Percentiles rank a stretch among this genome's conserved stretches.
Conservation (phyloP, 2,329 filamentous ascomycete species). For the Colletotrichum lentis region DNA sequence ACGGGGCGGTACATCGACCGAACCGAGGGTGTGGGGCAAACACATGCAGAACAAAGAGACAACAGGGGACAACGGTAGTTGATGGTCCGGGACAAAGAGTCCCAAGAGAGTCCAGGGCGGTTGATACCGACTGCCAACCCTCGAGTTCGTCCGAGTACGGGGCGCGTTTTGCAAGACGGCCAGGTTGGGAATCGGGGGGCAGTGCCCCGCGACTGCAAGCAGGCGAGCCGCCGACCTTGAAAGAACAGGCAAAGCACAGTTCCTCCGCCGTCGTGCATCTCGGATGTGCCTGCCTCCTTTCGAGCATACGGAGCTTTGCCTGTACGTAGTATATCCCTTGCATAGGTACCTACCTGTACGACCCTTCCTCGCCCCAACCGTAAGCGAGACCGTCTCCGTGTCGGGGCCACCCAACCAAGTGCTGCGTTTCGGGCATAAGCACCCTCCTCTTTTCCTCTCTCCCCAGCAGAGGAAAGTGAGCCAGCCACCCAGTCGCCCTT, state of each 20-base stretch:
- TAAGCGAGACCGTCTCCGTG: slow-evolving; percentile 5
- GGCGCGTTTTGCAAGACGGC: too few relatives aligned
- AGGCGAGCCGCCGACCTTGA: too few relatives aligned
- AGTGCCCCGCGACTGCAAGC: too few relatives aligned
- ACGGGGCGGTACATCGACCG: neutral
- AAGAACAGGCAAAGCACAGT: too few relatives aligned
- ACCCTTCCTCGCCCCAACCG: neutral
- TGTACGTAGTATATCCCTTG: neutral
- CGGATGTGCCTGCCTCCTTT: neutral
- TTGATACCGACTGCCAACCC: neutral
- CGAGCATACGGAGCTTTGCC: too few relatives aligned
- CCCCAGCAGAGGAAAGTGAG: too few relatives aligned
- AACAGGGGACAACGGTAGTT: too few relatives aligned
- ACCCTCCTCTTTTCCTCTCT: neutral
- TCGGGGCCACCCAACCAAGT: slow-evolving; percentile 17
- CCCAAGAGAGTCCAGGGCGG: neutral
- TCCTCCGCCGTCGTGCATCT: slow-evolving; percentile 2
- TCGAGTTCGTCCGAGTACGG: neutral
- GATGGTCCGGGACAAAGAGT: too few relatives aligned
- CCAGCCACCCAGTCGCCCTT: neutral
- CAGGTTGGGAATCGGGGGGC: too few relatives aligned
- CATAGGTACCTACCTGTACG: neutral
- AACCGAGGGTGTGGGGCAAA: neutral
- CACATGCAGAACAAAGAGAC: neutral
- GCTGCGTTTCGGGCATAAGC: slow-evolving; percentile 9